Conservation (phyloP, 176 grass and related monocot genomes). For the Cenchrus americanus region DNA sequence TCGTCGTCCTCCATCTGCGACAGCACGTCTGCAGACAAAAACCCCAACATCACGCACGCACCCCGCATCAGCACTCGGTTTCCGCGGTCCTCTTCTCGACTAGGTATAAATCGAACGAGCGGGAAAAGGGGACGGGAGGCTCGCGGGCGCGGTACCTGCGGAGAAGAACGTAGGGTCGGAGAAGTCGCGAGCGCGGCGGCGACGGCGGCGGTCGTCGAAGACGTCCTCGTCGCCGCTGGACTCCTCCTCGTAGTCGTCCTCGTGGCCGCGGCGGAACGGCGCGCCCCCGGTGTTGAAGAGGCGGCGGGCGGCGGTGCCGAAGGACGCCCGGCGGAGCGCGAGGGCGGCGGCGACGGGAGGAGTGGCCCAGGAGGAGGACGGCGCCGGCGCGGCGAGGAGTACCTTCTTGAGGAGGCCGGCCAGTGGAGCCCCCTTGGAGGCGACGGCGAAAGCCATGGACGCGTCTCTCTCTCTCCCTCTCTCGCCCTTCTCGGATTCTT, state of each 20-base stretch:
- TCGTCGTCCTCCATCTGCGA: slow-evolving; percentile 48
- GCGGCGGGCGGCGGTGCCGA: not conserved
- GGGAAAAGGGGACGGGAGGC: not conserved
- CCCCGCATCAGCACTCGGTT: not conserved
- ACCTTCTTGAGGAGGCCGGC: slow-evolving; percentile 47
- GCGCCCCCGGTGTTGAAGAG: slow-evolving; percentile 43
- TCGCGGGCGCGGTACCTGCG: slow-evolving; percentile 15
- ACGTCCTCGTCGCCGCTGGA: not conserved
- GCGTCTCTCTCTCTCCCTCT: not conserved
- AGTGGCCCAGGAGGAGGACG: not conserved
- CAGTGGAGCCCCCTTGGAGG: slow-evolving; percentile 20
- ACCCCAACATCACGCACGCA: not conserved
- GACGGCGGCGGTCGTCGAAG: not conserved
- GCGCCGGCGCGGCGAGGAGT: slow-evolving; percentile 14
- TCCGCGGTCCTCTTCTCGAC: not conserved
- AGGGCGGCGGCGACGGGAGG: not conserved
- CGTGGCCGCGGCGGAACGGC: slow-evolving; percentile 26
- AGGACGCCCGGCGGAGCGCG: slow-evolving; percentile 3
- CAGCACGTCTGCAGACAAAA: slow-evolving; percentile 41
- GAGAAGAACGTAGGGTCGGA: slow-evolving; percentile 17
- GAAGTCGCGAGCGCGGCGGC: not conserved
- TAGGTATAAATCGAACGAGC: not conserved
- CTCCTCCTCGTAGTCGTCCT: not conserved
- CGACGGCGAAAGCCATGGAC: slow-evolving; percentile 55
- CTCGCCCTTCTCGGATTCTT: not conserved